Evolutionary conservation across 257 asterid species (phyloP).

Genomic region (Cinchona pubescens): DNA sequence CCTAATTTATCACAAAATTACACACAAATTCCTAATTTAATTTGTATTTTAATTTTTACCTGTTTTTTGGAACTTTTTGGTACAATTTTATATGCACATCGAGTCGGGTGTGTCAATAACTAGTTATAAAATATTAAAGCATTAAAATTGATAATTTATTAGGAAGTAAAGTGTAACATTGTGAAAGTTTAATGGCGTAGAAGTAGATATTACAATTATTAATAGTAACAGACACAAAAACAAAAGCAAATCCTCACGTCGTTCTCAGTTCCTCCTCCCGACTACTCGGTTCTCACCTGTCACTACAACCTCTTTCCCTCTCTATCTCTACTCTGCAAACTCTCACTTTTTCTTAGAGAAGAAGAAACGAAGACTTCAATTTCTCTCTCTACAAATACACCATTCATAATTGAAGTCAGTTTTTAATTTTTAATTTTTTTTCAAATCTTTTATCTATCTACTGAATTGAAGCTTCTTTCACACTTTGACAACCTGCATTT

Average conservation of each 20-base stretch:
- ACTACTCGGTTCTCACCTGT: conserved; percentile 23
- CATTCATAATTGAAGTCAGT: not conserved
- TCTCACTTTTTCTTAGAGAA: conserved; percentile 57
- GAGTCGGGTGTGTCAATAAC: no score
- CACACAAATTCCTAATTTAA: no score
- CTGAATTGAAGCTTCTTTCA: conserved; percentile 33
- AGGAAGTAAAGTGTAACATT: no score
- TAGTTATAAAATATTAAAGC: no score
- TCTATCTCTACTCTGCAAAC: conserved; percentile 37
- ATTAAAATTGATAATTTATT: no score
- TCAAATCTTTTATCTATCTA: conserved; percentile 10
- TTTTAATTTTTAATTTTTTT: not conserved
- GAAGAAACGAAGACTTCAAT: conserved; percentile 40
- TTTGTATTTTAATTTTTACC: no score
- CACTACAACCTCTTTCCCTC: conserved; percentile 24
- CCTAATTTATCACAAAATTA: no score
- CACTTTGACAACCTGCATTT: conserved; percentile 35
- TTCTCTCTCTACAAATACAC: conserved; percentile 23
- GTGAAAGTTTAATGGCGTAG: no score
- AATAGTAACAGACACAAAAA: not conserved
- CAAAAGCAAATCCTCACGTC: conserved; percentile 14
- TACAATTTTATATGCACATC: no score
- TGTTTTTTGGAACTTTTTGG: no score
- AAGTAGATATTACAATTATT: no score
- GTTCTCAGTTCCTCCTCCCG: conserved; percentile 19